These are phyloP conservation scores for Craterostigma plantagineum DNA, from an alignment of 257 asterid genomes.

Conservation along the genomic window DNA sequence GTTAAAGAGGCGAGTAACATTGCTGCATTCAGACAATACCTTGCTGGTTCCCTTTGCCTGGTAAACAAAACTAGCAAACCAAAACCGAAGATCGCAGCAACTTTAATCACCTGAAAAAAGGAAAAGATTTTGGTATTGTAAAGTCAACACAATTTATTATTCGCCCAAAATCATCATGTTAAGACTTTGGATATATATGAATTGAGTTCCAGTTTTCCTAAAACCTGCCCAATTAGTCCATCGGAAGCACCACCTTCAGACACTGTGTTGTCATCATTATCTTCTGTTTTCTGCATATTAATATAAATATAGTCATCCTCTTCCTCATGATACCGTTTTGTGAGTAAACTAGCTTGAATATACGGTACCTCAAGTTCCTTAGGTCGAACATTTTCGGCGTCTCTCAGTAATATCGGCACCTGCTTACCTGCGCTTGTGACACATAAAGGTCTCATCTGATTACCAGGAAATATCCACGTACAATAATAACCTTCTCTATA, in stretches of 20 bases:
- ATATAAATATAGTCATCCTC: too few species aligned
- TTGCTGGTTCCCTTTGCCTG: constrained; percentile 51
- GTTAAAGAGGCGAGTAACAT: too few species aligned
- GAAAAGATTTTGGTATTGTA: too few species aligned
- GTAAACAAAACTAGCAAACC: constrained; percentile 67
- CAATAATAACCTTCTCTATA: constrained; percentile 33
- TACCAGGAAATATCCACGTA: constrained; percentile 52
- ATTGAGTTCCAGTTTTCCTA: not conserved
- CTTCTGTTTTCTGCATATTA: constrained; percentile 8
- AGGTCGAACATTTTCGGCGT: constrained; percentile 14
- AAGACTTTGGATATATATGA: not conserved
- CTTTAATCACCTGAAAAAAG: constrained; percentile 36
- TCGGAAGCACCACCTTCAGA: constrained; percentile 23
- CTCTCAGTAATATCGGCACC: constrained; percentile 11
- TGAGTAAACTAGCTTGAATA: constrained; percentile 12
- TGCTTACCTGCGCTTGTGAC: constrained; percentile 55
- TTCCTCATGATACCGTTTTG: constrained; percentile 34
- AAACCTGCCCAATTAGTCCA: constrained; percentile 55
- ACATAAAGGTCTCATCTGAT: constrained; percentile 28
- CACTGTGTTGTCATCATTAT: constrained; percentile 9
- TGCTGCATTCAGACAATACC: too few species aligned
- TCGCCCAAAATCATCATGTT: too few species aligned
- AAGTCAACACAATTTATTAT: too few species aligned
- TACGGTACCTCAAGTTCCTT: constrained; percentile 13
- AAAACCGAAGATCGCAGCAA: constrained; percentile 55